Evolutionary conservation across 2,329 filamentous ascomycete species (phyloP).

Genomic region (Aspergillus ochraceus): DNA sequence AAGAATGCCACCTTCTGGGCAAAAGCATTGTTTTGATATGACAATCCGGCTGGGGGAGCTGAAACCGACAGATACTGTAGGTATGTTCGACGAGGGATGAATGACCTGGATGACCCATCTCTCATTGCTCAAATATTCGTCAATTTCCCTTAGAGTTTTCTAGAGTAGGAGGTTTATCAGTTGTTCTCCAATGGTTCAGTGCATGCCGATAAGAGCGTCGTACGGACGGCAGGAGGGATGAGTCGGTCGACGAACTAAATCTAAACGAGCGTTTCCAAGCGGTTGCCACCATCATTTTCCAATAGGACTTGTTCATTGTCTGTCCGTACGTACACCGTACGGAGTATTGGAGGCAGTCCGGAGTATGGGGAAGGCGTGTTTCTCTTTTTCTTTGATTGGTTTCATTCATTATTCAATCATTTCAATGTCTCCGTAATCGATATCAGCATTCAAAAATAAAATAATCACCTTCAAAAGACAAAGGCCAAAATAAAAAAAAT

Average conservation of each 20-base stretch:
- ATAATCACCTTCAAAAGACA: no score
- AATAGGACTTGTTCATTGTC: neutral
- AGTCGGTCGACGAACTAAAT: slow-evolving; percentile 13
- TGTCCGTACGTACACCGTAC: neutral
- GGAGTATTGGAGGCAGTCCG: neutral
- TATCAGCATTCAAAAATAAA: no score
- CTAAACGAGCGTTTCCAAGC: slow-evolving; percentile 6
- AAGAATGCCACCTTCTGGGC: slow-evolving; percentile 17
- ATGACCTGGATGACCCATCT: neutral
- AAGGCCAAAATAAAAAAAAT: no score
- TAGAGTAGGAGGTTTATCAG: slow-evolving; percentile 6
- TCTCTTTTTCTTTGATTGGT: neutral
- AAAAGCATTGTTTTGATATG: slow-evolving; percentile 7
- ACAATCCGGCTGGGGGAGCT: slow-evolving; percentile 4
- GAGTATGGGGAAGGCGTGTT: neutral
- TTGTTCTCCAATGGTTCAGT: slow-evolving; percentile 2
- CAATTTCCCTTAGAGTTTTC: neutral
- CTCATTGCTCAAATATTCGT: neutral
- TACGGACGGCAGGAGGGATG: slow-evolving; percentile 7
- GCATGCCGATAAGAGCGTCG: slow-evolving; percentile 13
- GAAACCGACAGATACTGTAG: slow-evolving; percentile 11
- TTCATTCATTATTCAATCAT: neutral
- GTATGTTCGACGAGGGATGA: neutral
- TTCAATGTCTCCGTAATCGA: no score
- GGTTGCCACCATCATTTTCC: slow-evolving; percentile 10